Percentiles rank a stretch among this genome's conserved stretches.
phyloP scores from a whole-genome alignment of 2,329 filamentous ascomycete species.

The Cadophora luteo-olivacea region DNA sequence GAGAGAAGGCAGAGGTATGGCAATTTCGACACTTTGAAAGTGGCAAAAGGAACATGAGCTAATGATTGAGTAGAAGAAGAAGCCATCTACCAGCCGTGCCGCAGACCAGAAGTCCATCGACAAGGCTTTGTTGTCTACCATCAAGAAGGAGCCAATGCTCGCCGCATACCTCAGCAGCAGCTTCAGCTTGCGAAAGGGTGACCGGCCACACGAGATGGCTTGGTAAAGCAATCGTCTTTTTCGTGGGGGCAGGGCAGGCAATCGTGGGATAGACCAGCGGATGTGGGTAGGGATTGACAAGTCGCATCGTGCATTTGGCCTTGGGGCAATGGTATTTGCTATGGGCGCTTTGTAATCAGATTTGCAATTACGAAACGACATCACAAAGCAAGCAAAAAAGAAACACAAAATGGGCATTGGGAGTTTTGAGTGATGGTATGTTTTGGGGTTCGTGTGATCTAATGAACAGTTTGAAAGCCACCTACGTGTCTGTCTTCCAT shows the following conservation, averaged over 20 bases:
- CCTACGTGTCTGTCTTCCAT: neutral
- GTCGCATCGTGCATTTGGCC: conserved; percentile 68
- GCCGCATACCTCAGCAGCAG: conserved; percentile 91
- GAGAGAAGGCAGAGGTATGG: conserved; percentile 96
- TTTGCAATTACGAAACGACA: conserved; percentile 46
- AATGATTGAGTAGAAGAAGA: conserved; percentile 81
- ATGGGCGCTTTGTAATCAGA: conserved; percentile 47
- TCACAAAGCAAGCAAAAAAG: conserved; percentile 35
- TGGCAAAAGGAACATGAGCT: conserved; percentile 22
- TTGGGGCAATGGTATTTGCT: conserved; percentile 59
- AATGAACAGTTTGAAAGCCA: conserved; percentile 6
- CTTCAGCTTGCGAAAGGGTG: conserved; percentile 99
- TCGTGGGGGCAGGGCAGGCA: conserved; percentile 18
- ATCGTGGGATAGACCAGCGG: conserved; percentile 46
- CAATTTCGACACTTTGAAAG: neutral
- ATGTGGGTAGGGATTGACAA: conserved; percentile 60
- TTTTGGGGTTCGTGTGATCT: conserved; percentile 16
- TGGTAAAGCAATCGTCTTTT: conserved; percentile 69
- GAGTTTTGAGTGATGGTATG: conserved; percentile 16
- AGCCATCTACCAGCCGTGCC: conserved; percentile 87
- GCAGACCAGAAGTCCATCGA: conserved; percentile 99
- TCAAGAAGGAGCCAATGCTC: conserved; percentile 98
- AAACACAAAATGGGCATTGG: neutral
- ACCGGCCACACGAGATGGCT: conserved; percentile 99
- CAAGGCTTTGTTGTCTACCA: conserved; percentile 91